A percentile compares a stretch with the other conserved stretches of the same genome.
Evolutionary conservation across 805 yeast genomes (phyloP).

Genomic region (Danielozyma ontarioensis): DNA sequence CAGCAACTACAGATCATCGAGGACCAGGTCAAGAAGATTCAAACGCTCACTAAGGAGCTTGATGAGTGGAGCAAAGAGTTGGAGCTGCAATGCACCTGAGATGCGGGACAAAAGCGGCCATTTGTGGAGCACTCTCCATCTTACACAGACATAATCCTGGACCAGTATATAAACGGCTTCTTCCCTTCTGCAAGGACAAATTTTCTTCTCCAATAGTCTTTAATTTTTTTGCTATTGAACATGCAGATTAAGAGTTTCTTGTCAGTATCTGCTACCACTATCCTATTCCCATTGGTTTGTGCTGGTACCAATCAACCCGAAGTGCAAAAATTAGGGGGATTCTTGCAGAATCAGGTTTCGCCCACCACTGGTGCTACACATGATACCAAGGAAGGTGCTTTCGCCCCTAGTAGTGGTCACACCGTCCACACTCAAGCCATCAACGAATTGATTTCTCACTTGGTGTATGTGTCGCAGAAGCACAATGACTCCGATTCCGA

Average conservation of each 20-base stretch:
- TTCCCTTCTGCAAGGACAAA: neutral
- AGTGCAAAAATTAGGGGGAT: no score
- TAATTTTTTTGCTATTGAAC: neutral
- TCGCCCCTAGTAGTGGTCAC: no score
- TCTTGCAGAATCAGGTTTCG: no score
- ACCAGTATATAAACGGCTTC: neutral
- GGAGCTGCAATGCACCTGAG: slow-evolving; percentile 32
- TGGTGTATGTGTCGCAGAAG: neutral
- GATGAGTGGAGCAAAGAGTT: slow-evolving; percentile 59
- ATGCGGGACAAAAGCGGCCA: no score
- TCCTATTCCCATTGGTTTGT: no score
- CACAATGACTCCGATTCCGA: neutral
- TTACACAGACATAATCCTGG: neutral
- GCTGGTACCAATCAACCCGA: no score
- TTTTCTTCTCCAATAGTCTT: neutral
- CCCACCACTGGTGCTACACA: no score
- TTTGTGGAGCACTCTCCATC: neutral
- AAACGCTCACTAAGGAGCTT: slow-evolving; percentile 47
- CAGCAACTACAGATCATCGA: slow-evolving; percentile 25
- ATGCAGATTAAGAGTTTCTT: neutral
- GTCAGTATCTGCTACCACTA: neutral
- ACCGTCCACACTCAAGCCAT: neutral
- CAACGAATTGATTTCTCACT: neutral
- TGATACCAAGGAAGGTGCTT: no score
- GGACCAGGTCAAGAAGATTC: slow-evolving; percentile 34